phyloP scores from a whole-genome alignment of 1,284 basidiomycete genomes.

The Anthracocystis walkeri region DNA sequence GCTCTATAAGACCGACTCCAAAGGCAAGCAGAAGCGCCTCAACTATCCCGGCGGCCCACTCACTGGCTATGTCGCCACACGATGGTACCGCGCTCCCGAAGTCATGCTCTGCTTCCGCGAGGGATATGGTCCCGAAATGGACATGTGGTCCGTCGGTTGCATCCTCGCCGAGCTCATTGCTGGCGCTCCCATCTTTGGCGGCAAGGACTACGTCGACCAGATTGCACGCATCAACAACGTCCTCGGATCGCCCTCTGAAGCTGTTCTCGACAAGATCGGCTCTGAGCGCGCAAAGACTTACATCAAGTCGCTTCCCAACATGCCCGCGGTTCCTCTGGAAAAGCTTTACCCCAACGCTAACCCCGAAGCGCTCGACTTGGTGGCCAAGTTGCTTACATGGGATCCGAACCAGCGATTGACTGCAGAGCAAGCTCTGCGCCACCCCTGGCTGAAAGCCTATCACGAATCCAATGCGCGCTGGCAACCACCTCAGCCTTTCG shows the following conservation, averaged over 20 bases:
- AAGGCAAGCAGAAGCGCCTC: constrained; percentile 54
- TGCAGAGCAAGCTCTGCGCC: constrained; percentile 62
- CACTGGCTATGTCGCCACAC: constrained; percentile 67
- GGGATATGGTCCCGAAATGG: constrained; percentile 67
- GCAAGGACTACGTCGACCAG: constrained; percentile 69
- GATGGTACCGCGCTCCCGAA: constrained; percentile 69
- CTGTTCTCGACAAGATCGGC: constrained; percentile 61
- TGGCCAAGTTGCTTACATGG: constrained; percentile 63
- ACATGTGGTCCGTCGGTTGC: constrained; percentile 69
- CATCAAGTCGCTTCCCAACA: constrained; percentile 60
- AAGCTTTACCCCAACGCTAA: constrained; percentile 59
- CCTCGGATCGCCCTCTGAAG: constrained; percentile 62
- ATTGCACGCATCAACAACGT: constrained; percentile 66
- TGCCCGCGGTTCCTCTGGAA: constrained; percentile 51
- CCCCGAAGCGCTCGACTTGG: constrained; percentile 61
- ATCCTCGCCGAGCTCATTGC: constrained; percentile 67
- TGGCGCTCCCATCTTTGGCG: constrained; percentile 66
- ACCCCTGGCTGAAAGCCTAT: constrained; percentile 67
- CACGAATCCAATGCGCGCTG: constrained; percentile 60
- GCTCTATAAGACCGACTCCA: constrained; percentile 50
- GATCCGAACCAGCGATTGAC: constrained; percentile 65
- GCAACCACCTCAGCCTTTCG: constrained; percentile 57
- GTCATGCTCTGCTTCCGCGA: constrained; percentile 68
- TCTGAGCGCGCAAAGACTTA: constrained; percentile 64
- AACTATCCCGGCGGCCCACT: constrained; percentile 67